Conservation (phyloP, 2,329 filamentous ascomycete genomes). For the Blastomyces percursus region DNA sequence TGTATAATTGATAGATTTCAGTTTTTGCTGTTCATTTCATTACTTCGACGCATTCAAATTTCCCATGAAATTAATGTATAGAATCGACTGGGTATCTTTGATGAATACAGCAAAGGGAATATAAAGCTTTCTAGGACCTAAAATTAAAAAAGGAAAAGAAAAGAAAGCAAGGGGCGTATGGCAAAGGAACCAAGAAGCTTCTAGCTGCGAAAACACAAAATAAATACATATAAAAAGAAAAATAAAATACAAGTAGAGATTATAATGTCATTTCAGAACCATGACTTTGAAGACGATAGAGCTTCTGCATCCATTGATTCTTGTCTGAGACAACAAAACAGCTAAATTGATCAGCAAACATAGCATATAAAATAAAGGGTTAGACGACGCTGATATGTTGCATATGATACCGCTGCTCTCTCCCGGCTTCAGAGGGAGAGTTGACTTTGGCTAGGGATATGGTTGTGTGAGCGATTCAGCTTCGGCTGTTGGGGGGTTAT, state of each 20-base stretch:
- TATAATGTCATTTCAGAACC: neutral
- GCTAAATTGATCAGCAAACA: neutral
- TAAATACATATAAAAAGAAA: neutral
- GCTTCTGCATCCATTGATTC: neutral
- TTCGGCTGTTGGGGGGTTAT: neutral
- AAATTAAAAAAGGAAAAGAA: too few relatives aligned
- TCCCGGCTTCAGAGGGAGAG: neutral
- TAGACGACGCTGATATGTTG: neutral
- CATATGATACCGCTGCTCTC: neutral
- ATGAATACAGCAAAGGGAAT: neutral
- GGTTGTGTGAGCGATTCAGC: neutral
- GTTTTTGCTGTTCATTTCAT: neutral
- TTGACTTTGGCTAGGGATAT: neutral
- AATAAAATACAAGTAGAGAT: neutral
- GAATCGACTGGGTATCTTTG: neutral
- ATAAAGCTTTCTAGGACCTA: neutral
- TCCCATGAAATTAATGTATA: neutral
- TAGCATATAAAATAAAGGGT: neutral
- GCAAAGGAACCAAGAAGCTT: neutral
- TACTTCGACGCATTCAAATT: neutral
- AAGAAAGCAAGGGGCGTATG: too few relatives aligned
- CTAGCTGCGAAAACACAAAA: neutral
- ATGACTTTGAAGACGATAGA: neutral
- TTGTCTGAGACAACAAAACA: neutral
- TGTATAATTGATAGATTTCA: neutral